Conservation (phyloP, 2,329 filamentous ascomycete species). For the Aspergillus sp. region DNA sequence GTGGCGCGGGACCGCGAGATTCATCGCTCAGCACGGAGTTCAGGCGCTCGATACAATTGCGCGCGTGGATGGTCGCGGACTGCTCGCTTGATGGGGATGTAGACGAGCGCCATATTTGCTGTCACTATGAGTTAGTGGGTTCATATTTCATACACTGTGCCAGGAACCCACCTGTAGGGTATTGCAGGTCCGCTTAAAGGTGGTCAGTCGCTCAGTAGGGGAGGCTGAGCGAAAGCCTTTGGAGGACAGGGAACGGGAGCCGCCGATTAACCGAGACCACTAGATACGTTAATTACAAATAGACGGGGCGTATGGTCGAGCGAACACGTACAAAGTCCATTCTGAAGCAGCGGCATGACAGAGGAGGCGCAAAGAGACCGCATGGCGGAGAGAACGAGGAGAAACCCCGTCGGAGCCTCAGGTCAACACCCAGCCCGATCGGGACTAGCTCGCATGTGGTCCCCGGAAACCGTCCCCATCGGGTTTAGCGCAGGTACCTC, state of each 20-base stretch:
- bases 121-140: neutral
- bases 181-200: conserved; percentile 62
- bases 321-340: conserved; percentile 47
- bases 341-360: conserved; percentile 13
- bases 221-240: conserved; percentile 54
- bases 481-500: neutral
- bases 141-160: neutral
- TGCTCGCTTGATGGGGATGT: conserved; percentile 52
- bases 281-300: conserved; percentile 25
- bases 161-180: conserved; percentile 50
- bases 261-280: conserved; percentile 64
- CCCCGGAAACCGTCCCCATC: neutral
- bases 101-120: conserved; percentile 62
- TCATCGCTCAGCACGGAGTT: conserved; percentile 79
- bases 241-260: conserved; percentile 45
- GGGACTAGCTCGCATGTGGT: conserved; percentile 6
- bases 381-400: neutral
- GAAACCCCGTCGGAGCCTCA: neutral
- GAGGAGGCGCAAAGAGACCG: neutral
- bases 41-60: conserved; percentile 55
- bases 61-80: conserved; percentile 50
- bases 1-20: conserved; percentile 80
- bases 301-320: neutral
- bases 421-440: conserved; percentile 2
- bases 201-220: conserved; percentile 59